phyloP scores from a whole-genome alignment of 192 early-diverging fungal species.

The Haplosporangium gracile region DNA sequence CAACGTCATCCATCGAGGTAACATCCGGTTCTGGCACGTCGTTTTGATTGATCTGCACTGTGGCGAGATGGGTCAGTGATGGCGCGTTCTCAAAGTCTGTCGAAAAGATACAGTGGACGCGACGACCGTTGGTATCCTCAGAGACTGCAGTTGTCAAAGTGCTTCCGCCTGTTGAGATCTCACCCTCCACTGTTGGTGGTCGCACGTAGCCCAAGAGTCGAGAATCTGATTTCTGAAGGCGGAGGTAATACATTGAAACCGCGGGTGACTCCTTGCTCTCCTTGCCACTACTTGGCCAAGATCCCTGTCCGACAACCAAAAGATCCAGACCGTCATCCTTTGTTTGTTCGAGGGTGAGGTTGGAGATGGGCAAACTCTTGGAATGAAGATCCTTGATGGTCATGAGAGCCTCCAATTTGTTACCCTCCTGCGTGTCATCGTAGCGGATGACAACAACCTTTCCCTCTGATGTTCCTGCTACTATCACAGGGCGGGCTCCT shows the following conservation, averaged over 20 bases:
- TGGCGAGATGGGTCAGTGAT: slow-evolving; percentile 32
- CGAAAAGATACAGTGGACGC: slow-evolving; percentile 47
- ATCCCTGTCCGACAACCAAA: slow-evolving; percentile 44
- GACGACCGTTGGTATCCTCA: slow-evolving; percentile 38
- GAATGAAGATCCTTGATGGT: slow-evolving; percentile 33
- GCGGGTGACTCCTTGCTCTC: slow-evolving; percentile 28
- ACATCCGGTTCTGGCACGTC: slow-evolving; percentile 39
- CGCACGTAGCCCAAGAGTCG: slow-evolving; percentile 42
- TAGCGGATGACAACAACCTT: slow-evolving; percentile 46
- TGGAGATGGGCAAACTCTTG: slow-evolving; percentile 36
- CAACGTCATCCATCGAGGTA: slow-evolving; percentile 25
- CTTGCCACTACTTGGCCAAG: not conserved
- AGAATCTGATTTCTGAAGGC: slow-evolving; percentile 38
- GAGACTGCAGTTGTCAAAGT: slow-evolving; percentile 41
- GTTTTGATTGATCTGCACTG: slow-evolving; percentile 43
- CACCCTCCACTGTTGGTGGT: slow-evolving; percentile 42
- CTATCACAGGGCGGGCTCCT: slow-evolving; percentile 32
- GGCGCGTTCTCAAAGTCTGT: slow-evolving; percentile 25
- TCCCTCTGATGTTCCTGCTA: slow-evolving; percentile 49
- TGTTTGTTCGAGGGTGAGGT: slow-evolving; percentile 41
- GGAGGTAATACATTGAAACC: slow-evolving; percentile 50
- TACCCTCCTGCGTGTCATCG: slow-evolving; percentile 23
- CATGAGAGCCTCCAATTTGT: slow-evolving; percentile 33
- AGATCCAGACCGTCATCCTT: slow-evolving; percentile 26
- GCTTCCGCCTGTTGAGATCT: slow-evolving; percentile 35